Base-by-base conservation (phyloP, 306 rosid species). In the Prunus dulcis region DNA sequence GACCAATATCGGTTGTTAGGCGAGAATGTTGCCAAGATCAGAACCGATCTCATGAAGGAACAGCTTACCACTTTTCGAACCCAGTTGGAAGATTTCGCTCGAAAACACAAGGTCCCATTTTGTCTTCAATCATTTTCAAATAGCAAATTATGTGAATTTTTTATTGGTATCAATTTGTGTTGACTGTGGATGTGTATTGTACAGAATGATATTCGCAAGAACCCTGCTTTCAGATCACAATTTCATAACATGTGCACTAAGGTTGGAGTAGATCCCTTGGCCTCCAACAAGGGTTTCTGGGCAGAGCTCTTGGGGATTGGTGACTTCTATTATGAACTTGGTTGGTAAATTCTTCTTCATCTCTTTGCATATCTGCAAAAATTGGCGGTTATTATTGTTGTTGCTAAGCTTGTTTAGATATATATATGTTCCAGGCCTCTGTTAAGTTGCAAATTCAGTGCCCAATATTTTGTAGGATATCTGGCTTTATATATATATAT, bases 261-360 rank as follows among this genome's bases (percentile, higher is more conserved):
- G 84, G 96, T 95, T 82, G 97, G 98, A 77, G 98, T 95, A 12
- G 98, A 95, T 83, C 98, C 98, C 64, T 87, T 90, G 82, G 97
- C 97, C 65, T 95, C 96, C 67, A 95, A 92, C 82, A 95, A 95
- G 79, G 97, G 98, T 76, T 95, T 95, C 73, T 95, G 97, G 97
- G 95, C 97, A 19, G 98, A 95, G 97, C 95, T 95, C 3, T 81
- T 95, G 79, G 96, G 97, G 77, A 90, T 92, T 82, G 98, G 96
- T 78, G 97, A 92, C 79, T 95, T 95, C 87, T 92, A 95, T 79
- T 95, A 92, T 62, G 98, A 95, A 85, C 93, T 95, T 22, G 98
- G 98, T 93, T 69, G 82, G 96, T 91, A 69, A 66, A 79, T 38
- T 78, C 79, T 79, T 79, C 84, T 63, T 80, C 62, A 50, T 69